Conservation (phyloP, 306 rosid species). For the Castanospermum australe region DNA sequence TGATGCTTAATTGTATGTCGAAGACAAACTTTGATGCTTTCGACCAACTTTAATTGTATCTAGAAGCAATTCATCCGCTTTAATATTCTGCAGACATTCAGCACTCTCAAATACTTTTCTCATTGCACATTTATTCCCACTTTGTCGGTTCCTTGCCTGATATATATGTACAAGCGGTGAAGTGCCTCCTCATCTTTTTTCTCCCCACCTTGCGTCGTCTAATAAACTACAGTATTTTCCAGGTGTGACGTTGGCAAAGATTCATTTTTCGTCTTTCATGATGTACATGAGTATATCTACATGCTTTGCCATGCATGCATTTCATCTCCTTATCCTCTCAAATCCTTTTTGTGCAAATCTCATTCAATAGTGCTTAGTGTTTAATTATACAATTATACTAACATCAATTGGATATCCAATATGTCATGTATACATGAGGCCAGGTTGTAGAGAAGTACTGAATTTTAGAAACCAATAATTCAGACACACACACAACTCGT, state of each 20-base stretch:
- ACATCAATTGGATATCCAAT: too few species aligned
- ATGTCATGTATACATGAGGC: too few species aligned
- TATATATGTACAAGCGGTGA: background rate
- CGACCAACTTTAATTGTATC: too few species aligned
- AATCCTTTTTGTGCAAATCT: too few species aligned
- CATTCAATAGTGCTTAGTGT: too few species aligned
- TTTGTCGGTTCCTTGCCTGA: background rate
- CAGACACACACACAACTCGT: background rate
- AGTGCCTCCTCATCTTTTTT: background rate
- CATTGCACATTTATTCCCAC: constrained; percentile 2
- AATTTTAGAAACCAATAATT: background rate
- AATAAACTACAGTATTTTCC: background rate
- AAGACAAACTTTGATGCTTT: constrained; percentile 18
- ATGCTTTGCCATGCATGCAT: too few species aligned
- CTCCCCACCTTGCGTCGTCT: background rate
- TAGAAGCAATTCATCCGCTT: too few species aligned
- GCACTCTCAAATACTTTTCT: background rate
- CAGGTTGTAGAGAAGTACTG: background rate
- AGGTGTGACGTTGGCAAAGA: background rate
- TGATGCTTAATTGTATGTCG: constrained; percentile 5
- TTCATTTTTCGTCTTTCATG: background rate
- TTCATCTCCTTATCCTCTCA: too few species aligned
- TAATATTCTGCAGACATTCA: background rate
- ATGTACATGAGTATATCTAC: too few species aligned
- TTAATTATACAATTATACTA: too few species aligned